These are phyloP conservation scores for Suillus variegatus DNA, from an alignment of 768 basidiomycete species.

Conservation along the genomic window DNA sequence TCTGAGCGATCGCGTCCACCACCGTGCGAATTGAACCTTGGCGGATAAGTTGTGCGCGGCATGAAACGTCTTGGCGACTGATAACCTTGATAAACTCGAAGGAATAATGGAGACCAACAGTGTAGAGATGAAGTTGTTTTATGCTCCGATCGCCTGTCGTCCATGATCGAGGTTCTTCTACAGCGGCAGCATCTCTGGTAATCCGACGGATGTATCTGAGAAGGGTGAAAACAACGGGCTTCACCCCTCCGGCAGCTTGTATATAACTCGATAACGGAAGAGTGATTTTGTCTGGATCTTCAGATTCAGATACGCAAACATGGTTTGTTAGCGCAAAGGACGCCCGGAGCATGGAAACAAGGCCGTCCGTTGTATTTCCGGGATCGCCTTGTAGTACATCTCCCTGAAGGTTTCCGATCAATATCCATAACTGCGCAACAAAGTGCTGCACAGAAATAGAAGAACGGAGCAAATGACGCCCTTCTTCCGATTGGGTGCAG, in stretches of 20 bases:
- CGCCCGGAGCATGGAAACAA: not conserved
- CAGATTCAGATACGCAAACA: not conserved
- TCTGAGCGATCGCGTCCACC: not conserved
- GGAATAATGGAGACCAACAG: not conserved
- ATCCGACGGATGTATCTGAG: not conserved
- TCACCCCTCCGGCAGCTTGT: slow-evolving; percentile 1
- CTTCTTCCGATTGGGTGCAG: not conserved
- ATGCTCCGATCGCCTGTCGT: not conserved
- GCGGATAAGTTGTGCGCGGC: not conserved
- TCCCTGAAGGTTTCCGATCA: not conserved
- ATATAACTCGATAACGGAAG: not conserved
- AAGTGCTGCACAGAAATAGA: not conserved
- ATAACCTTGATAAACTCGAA: not conserved
- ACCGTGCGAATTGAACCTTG: not conserved
- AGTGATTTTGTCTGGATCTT: not conserved
- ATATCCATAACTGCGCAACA: not conserved
- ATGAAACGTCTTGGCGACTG: not conserved
- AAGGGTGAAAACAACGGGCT: not conserved
- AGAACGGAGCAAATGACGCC: not conserved
- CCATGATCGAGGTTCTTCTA: not conserved
- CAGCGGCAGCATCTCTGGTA: not conserved
- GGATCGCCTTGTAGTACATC: not conserved
- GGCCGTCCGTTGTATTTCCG: not conserved
- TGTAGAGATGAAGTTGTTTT: not conserved
- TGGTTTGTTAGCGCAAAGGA: not conserved